Conservation (phyloP, 108 stramenopile genomes). For the Conticribra guillardii region DNA sequence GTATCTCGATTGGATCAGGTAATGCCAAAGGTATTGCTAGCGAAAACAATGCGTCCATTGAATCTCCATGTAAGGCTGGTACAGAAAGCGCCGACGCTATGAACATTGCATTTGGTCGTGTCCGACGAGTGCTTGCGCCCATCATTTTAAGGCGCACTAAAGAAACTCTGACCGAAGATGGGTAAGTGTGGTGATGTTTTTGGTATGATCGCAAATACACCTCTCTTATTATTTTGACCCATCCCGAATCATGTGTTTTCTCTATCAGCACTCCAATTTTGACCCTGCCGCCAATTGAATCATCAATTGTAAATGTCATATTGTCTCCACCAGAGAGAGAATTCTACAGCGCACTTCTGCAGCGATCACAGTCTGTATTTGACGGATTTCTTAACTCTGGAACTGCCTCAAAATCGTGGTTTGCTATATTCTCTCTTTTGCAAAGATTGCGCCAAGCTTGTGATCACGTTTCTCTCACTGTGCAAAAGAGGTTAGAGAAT, state of each 20-base stretch:
- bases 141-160: slow-evolving; percentile 84
- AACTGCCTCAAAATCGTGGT: slow-evolving; percentile 76
- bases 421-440: slow-evolving; percentile 84
- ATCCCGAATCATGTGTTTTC: too few relatives aligned
- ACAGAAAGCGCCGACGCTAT: background rate
- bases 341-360: slow-evolving; percentile 81
- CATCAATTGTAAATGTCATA: slow-evolving; percentile 60
- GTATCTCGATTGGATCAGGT: slow-evolving; percentile 8
- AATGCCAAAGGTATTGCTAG: slow-evolving; percentile 12
- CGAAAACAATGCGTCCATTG: slow-evolving; percentile 18
- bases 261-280: slow-evolving; percentile 70
- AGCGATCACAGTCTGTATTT: slow-evolving; percentile 71
- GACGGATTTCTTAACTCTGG: slow-evolving; percentile 74
- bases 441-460: slow-evolving; percentile 81
- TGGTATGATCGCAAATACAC: background rate
- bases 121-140: slow-evolving; percentile 69
- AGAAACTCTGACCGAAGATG: slow-evolving; percentile 67
- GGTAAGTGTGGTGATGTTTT: slow-evolving; percentile 24
- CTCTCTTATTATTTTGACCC: too few relatives aligned
- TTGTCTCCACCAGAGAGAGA: slow-evolving; percentile 71
- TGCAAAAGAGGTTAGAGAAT: slow-evolving; percentile 49
- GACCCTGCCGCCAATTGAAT: slow-evolving; percentile 76
- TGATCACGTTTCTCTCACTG: slow-evolving; percentile 84
- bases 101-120: slow-evolving; percentile 65
- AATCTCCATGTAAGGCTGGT: background rate